A percentile compares a stretch with the other conserved stretches of the same genome.
phyloP scores from a whole-genome alignment of 2,329 filamentous ascomycete species.

The Fusarium pininemorale region DNA sequence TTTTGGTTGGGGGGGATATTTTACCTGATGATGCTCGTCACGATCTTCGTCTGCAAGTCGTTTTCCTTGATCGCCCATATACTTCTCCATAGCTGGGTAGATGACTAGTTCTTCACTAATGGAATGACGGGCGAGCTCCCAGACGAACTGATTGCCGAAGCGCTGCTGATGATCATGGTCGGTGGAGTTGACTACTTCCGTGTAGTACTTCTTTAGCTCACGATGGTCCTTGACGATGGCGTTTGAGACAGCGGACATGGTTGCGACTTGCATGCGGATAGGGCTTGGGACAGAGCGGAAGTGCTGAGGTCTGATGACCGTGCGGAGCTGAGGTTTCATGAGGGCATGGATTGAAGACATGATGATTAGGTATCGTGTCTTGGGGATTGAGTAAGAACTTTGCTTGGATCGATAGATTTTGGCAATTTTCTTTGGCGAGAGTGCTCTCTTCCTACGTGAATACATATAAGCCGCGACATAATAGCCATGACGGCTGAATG shows the following conservation, averaged over 20 bases:
- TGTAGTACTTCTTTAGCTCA: slow-evolving; percentile 50
- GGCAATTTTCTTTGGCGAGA: too few relatives aligned
- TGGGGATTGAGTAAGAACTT: too few relatives aligned
- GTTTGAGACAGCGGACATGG: slow-evolving; percentile 27
- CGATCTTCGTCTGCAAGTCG: slow-evolving; percentile 58
- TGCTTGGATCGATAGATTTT: too few relatives aligned
- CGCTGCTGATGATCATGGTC: slow-evolving; percentile 51
- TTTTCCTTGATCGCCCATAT: slow-evolving; percentile 54
- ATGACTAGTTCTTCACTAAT: slow-evolving; percentile 61
- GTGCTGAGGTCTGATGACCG: background rate
- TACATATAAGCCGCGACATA: background rate
- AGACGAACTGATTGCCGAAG: slow-evolving; percentile 58
- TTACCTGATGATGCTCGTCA: slow-evolving; percentile 56
- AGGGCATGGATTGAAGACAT: slow-evolving; percentile 7
- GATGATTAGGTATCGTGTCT: background rate
- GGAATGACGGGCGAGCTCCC: slow-evolving; percentile 59
- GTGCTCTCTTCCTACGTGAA: too few relatives aligned
- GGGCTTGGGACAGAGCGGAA: background rate
- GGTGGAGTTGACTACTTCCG: slow-evolving; percentile 50
- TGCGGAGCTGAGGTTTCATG: background rate
- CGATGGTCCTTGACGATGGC: slow-evolving; percentile 45
- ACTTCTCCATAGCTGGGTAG: slow-evolving; percentile 63
- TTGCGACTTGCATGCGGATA: background rate
- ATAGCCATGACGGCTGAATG: background rate
- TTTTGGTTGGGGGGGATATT: too few relatives aligned